A percentile compares a stretch with the other conserved stretches of the same genome.
phyloP scores from a whole-genome alignment of 2,329 filamentous ascomycete genomes.

The Penicillium janthinellum region DNA sequence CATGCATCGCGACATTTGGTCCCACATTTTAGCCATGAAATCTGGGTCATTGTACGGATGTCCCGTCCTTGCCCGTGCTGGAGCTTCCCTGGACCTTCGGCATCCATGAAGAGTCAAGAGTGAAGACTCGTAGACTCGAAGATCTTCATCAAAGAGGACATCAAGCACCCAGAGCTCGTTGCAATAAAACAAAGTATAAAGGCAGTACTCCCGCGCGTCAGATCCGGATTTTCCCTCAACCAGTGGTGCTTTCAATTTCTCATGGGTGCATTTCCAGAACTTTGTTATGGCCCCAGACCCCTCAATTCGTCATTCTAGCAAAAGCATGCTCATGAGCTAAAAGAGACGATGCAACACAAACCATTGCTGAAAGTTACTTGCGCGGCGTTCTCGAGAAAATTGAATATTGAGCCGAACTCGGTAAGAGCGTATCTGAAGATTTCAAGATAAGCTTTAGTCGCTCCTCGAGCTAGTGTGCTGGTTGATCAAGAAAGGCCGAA shows the following conservation, averaged over 20 bases:
- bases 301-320: background rate
- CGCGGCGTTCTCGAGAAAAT: background rate
- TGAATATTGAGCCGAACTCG: background rate
- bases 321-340: slow-evolving; percentile 1
- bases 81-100: background rate
- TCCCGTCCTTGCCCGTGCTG: background rate
- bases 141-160: background rate
- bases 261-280: background rate
- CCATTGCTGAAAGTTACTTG: background rate
- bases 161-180: background rate
- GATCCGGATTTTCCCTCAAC: background rate
- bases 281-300: background rate
- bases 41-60: background rate
- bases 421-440: background rate
- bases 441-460: background rate
- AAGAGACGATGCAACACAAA: background rate
- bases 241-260: background rate
- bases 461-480: background rate
- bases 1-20: slow-evolving; percentile 1
- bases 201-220: too few species aligned
- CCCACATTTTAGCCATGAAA: background rate
- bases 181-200: too few species aligned
- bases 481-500: too few species aligned
- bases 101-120: background rate
- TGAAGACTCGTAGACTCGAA: background rate